Percentiles rank a stretch among this genome's conserved stretches.
Conservation (phyloP, 306 rosid genomes). For the Cotoneaster glaucophyllus region DNA sequence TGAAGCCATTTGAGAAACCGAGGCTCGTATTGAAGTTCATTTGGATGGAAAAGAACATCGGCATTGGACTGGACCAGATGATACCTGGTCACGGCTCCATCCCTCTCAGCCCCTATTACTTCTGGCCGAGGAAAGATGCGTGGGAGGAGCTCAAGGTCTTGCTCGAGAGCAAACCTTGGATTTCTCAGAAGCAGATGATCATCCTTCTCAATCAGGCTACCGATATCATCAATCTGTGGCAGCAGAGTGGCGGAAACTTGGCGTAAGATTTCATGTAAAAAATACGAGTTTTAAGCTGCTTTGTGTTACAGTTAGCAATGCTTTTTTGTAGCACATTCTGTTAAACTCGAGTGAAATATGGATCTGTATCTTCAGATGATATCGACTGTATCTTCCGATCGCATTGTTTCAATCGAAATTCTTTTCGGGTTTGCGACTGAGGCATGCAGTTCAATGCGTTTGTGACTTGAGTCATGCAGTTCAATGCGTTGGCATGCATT, state of each 20-base stretch:
- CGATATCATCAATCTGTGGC: constrained; percentile 96
- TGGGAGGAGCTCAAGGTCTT: constrained; percentile 98
- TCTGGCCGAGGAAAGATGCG: constrained; percentile 98
- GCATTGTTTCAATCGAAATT: background rate
- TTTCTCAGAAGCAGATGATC: constrained; percentile 94
- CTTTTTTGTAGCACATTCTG: background rate
- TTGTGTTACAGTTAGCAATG: constrained; percentile 3
- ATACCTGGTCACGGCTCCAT: constrained; percentile 79
- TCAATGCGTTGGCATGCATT: constrained; percentile 2
- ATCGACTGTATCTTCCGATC: background rate
- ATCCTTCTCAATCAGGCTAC: constrained; percentile 99
- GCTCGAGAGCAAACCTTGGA: constrained; percentile 96
- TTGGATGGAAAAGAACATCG: constrained; percentile 99
- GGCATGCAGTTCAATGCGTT: constrained; percentile 4
- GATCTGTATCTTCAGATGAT: background rate
- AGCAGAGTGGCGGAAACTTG: constrained; percentile 93
- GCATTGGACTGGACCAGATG: constrained; percentile 77
- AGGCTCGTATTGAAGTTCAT: constrained; percentile 84
- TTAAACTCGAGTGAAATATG: constrained; percentile 7
- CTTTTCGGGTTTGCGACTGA: background rate
- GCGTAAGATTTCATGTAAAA: constrained; percentile 29
- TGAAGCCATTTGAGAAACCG: constrained; percentile 68
- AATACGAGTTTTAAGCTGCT: background rate
- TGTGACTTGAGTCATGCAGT: too few species aligned
- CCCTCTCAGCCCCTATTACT: constrained; percentile 93